Conservation (phyloP, 768 basidiomycete species). For the Auricularia cornea region DNA sequence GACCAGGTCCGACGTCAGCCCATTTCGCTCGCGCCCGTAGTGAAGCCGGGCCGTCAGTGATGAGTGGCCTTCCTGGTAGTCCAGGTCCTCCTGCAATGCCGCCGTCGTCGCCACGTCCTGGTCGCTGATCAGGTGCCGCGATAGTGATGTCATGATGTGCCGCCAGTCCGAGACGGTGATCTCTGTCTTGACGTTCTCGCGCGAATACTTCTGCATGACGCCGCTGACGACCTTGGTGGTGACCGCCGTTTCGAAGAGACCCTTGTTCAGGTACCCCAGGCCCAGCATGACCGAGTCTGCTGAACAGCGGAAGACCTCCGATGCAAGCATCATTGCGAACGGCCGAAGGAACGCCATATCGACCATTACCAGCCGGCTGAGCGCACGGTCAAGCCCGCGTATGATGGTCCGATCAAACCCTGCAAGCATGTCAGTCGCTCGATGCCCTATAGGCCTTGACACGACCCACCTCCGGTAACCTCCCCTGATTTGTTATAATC, state of each 20-base stretch:
- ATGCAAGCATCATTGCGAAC: neutral
- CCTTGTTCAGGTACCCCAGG: neutral
- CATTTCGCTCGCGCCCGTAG: neutral
- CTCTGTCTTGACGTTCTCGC: too few relatives aligned
- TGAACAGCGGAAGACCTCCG: neutral
- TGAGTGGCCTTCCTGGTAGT: neutral
- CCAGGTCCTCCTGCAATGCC: neutral
- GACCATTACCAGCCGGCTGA: neutral
- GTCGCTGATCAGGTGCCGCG: neutral
- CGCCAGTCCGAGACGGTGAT: neutral
- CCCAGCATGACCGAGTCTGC: neutral
- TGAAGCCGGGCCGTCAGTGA: neutral
- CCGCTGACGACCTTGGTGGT: too few relatives aligned
- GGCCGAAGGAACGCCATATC: neutral
- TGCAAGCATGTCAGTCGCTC: neutral
- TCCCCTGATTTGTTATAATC: too few relatives aligned
- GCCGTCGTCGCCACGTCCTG: neutral
- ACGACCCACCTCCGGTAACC: too few relatives aligned
- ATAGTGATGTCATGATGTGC: neutral
- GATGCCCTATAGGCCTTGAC: too few relatives aligned
- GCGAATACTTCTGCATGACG: too few relatives aligned
- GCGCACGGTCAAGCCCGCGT: neutral
- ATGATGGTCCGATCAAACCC: neutral
- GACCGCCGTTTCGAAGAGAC: neutral
- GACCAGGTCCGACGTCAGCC: neutral